phyloP scores from a whole-genome alignment of 352 stramenopile genomes.

The Globisporangium camurandrum region DNA sequence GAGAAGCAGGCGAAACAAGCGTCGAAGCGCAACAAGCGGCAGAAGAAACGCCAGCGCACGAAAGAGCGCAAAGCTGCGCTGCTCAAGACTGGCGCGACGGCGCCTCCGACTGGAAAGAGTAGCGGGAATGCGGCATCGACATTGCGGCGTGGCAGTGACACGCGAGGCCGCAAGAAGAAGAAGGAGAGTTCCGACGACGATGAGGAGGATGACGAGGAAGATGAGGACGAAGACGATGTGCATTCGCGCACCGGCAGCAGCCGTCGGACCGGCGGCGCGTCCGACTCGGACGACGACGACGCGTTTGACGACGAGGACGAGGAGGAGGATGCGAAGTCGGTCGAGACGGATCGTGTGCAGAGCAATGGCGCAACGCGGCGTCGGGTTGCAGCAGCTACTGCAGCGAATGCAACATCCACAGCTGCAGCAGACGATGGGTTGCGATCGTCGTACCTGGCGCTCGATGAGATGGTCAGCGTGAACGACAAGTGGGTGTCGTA shows the following conservation, averaged over 20 bases:
- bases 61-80: slow-evolving; percentile 77
- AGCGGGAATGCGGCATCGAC: slow-evolving; percentile 1
- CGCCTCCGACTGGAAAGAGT: slow-evolving; percentile 13
- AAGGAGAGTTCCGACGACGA: slow-evolving; percentile 38
- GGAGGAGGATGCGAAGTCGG: slow-evolving; percentile 38
- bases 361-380: slow-evolving; percentile 16
- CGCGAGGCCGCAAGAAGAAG: slow-evolving; percentile 13
- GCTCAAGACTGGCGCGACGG: slow-evolving; percentile 5
- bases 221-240: no score
- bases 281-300: slow-evolving; percentile 37
- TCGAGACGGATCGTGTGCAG: no score
- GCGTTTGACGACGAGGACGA: slow-evolving; percentile 17
- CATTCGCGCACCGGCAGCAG: slow-evolving; percentile 15
- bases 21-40: slow-evolving; percentile 77
- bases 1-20: slow-evolving; percentile 87
- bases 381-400: not conserved
- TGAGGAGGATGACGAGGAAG: slow-evolving; percentile 24
- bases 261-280: slow-evolving; percentile 36
- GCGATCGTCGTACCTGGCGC: slow-evolving; percentile 27
- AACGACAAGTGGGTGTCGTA: slow-evolving; percentile 85
- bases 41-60: slow-evolving; percentile 80
- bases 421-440: slow-evolving; percentile 4
- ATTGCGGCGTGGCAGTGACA: slow-evolving; percentile 18
- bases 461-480: slow-evolving; percentile 79
- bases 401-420: no score